Conservation (phyloP, 106 monocot species). For the Allium cepa region DNA sequence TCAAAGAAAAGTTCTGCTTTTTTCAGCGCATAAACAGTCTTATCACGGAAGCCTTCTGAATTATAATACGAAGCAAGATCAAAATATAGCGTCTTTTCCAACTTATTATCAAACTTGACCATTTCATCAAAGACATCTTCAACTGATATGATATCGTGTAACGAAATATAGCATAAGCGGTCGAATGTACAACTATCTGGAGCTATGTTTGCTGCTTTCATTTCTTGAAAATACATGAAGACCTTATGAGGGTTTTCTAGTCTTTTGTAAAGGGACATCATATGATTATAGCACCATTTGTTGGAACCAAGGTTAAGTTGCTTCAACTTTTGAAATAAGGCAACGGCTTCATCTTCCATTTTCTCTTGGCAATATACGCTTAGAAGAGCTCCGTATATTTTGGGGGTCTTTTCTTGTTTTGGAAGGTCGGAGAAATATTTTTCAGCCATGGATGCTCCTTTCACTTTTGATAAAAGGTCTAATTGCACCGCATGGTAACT, state of each 20-base stretch:
- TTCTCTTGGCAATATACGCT: slow-evolving; percentile 19
- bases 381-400: too few species aligned
- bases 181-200: slow-evolving; percentile 28
- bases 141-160: slow-evolving; percentile 22
- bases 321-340: slow-evolving; percentile 31
- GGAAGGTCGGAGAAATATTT: too few species aligned
- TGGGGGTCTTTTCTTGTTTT: too few species aligned
- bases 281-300: slow-evolving; percentile 29
- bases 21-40: slow-evolving; percentile 25
- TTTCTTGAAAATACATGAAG: slow-evolving; percentile 17
- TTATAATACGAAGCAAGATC: slow-evolving; percentile 30
- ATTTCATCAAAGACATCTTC: slow-evolving; percentile 23
- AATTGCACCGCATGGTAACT: too few species aligned
- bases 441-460: too few species aligned
- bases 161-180: slow-evolving; percentile 26
- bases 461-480: too few species aligned
- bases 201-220: slow-evolving; percentile 19
- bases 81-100: slow-evolving; percentile 28
- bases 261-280: slow-evolving; percentile 29
- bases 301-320: slow-evolving; percentile 15
- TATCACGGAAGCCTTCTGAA: slow-evolving; percentile 17
- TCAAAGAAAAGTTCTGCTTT: slow-evolving; percentile 30
- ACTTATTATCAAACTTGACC: background rate
- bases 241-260: slow-evolving; percentile 20
- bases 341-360: slow-evolving; percentile 20